A percentile compares a stretch with the other conserved stretches of the same genome.
These are phyloP conservation scores for Streptanthus diversifolius DNA, from an alignment of 345 rosid genomes.

Conservation along the genomic window DNA sequence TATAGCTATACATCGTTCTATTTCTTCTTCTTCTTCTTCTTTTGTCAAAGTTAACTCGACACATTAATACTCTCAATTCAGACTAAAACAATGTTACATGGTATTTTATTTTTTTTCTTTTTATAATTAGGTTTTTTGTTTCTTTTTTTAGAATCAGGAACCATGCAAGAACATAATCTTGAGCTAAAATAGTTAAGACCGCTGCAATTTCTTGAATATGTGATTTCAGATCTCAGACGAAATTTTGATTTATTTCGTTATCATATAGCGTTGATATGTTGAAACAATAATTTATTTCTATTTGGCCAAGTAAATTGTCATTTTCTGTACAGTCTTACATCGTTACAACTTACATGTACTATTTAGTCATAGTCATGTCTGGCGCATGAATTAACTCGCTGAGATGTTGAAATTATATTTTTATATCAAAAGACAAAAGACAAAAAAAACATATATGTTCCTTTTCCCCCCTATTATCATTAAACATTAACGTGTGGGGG, in stretches of 20 bases:
- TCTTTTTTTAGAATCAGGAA: background rate
- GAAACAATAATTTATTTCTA: background rate
- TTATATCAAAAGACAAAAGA: background rate
- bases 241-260: background rate
- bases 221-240: background rate
- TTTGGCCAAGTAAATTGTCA: constrained; percentile 23
- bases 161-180: background rate
- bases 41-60: background rate
- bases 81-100: background rate
- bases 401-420: background rate
- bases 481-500: background rate
- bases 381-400: constrained; percentile 13
- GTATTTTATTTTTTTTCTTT: background rate
- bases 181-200: background rate
- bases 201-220: background rate
- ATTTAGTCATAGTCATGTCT: constrained; percentile 15
- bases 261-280: background rate
- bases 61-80: background rate
- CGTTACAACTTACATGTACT: constrained; percentile 15
- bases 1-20: too few species aligned
- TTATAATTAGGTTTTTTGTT: background rate
- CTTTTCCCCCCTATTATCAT: background rate
- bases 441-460: background rate
- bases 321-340: constrained; percentile 10
- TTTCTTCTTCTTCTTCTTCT: too few species aligned